Evolutionary conservation across 768 basidiomycete species (phyloP).

Genomic region (Rhodotorula diobovata): DNA sequence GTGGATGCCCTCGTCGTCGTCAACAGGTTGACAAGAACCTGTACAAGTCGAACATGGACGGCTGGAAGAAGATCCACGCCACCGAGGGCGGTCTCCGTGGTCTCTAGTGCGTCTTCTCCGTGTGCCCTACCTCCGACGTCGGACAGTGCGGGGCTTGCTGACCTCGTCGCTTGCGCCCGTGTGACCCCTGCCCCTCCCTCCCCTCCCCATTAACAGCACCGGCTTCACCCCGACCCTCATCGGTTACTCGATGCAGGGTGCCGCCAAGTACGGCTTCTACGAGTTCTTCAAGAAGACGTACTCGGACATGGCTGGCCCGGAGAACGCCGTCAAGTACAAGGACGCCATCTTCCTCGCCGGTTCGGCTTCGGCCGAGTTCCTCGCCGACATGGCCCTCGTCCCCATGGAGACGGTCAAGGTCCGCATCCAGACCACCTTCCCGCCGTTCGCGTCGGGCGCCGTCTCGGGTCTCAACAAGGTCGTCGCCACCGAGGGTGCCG

Average conservation of each 20-base stretch:
- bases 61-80: constrained; percentile 43
- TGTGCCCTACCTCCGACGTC: not conserved
- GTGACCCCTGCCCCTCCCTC: no score
- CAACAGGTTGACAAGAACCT: constrained; percentile 42
- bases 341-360: constrained; percentile 52
- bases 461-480: constrained; percentile 38
- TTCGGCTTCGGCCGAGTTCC: constrained; percentile 53
- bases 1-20: no score
- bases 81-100: constrained; percentile 40
- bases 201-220: no score
- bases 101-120: constrained; percentile 35
- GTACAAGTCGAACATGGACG: constrained; percentile 43
- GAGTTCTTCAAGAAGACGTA: constrained; percentile 51
- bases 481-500: constrained; percentile 40
- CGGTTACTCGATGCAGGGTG: constrained; percentile 53
- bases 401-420: constrained; percentile 46
- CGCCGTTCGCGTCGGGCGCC: constrained; percentile 39
- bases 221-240: constrained; percentile 52
- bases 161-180: not conserved
- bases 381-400: constrained; percentile 53
- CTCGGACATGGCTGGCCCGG: constrained; percentile 50
- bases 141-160: not conserved
- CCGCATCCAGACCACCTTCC: constrained; percentile 45
- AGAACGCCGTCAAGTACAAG: constrained; percentile 51
- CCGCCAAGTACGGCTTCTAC: constrained; percentile 52